A percentile compares a stretch with the other conserved stretches of the same genome.
phyloP scores from a whole-genome alignment of 192 early-diverging fungal species.

The Podila clonocystis region DNA sequence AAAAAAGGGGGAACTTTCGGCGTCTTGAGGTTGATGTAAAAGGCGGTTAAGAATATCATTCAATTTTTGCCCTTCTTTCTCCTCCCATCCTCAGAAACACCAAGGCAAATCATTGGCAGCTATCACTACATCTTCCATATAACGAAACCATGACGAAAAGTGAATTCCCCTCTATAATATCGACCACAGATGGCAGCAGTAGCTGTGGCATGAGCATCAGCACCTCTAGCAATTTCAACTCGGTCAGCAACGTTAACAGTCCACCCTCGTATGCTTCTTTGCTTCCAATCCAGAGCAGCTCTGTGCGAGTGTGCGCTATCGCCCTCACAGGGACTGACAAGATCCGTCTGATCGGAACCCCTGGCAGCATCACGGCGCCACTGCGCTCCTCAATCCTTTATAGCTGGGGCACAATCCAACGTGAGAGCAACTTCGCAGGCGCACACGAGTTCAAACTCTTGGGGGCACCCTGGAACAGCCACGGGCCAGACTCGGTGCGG shows the following conservation, averaged over 20 bases:
- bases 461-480: conserved; percentile 27
- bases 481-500: conserved; percentile 12
- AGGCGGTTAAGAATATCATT: no score
- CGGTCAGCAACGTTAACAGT: neutral
- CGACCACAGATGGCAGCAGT: no score
- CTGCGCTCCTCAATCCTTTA: conserved; percentile 9
- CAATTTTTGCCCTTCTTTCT: no score
- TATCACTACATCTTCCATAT: no score
- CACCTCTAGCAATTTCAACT: neutral
- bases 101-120: no score
- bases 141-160: no score
- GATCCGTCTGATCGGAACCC: conserved; percentile 28
- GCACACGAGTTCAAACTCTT: conserved; percentile 31
- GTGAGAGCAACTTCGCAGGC: conserved; percentile 3
- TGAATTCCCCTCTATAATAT: no score
- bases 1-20: no score
- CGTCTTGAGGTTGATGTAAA: no score
- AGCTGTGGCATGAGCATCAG: neutral
- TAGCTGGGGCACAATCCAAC: conserved; percentile 27
- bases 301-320: conserved; percentile 16
- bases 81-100: no score
- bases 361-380: neutral
- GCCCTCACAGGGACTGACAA: conserved; percentile 25
- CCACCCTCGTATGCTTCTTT: neutral
- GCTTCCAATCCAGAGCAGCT: neutral